Evolutionary conservation across 805 yeast genomes (phyloP), one percentile per base, ranked within the genome.

Genomic region (Komagataella mondaviorum): DNA sequence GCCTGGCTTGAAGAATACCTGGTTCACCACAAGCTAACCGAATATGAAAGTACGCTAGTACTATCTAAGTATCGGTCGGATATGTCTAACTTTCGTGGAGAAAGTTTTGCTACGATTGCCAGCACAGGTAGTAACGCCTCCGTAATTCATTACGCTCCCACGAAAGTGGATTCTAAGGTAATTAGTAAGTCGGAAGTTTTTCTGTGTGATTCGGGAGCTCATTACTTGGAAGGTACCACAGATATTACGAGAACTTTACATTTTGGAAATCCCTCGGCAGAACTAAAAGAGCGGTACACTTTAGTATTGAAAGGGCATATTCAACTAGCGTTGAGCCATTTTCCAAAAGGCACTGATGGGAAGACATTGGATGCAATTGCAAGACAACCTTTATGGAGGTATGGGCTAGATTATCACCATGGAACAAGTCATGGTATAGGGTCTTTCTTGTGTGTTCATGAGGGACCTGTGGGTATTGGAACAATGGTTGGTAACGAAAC

Each of bases 41-140:
- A 86, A 63, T 78, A 73, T 60, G 77, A 75, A 44, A 91, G 88
- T 0, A 83, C 83, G 3, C 71, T 72, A 57, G 79, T 82, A 58
- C 71, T 83, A 23, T 71, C 72, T 50, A 64, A 73, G 43, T 77
- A 83, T 49, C 72, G 91, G 59, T 62, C 72, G 30, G 65, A 73
- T 30, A 74, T 75, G 55, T 75, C 75, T 18, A 67, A 75, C 55
- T 80, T 76, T 59, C 73, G 69, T 18, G 93, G 90, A 0, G 73
- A 80, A 47, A 81, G 88, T 3, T 85, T 85, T 63, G 81, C 78
- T 49, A 85, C 93, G 0, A 85, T 85, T 48, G 79, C 88, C 50
- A 78, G 89, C 4, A 72, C 87, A 1, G 93, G 91, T 0, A 71
- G 88, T 10, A 85, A 85, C 62, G 86, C 88, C 6, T 86, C 93